Evolutionary conservation across 495 filamentous ascomycete genomes (phyloP), one percentile per base, ranked within the genome.

Genomic region (Talaromyces stipitatus): DNA sequence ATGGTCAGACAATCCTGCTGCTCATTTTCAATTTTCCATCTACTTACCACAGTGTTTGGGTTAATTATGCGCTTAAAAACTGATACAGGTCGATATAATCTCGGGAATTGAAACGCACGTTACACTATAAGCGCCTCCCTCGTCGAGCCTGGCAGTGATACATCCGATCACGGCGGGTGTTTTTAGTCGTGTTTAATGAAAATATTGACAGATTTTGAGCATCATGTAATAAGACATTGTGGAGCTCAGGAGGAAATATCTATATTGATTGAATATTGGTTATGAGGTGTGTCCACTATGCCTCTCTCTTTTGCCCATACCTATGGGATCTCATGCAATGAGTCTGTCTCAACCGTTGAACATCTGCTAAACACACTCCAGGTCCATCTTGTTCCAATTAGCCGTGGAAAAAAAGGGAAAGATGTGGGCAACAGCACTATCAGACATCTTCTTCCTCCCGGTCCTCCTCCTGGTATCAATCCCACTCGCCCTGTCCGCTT

Each of bases 401-500:
- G 14, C 2, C 10, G 12, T 20, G 0, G 10, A 23, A n/a, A 48
- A 26, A 20, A 5, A 26, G 16, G 4, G 51, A 47, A 60, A 59
- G 41, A 77, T 85, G 77, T 66, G 71, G 24, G 56, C 74, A 54
- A 65, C 74, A 58, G 78, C 66, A 43, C 71, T 77, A 24, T 64
- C 79, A 27, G 76, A 81, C 57, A 61, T 84, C 24, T 55, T 89
- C 12, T 71, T 82, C 20, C 76, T 89, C 16, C 86, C 85, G 2
- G 61, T 88, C 50, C 70, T 92, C 55, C 71, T 83, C 61, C 51
- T 88, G 56, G 69, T 88, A 62, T 85, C 86, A 11, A 70, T 91
- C 20, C 88, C 90, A 1, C 77, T 92, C 55, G 73, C 82, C 55
- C 62, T 88, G 52, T 82, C 88, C 52, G 89, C 89, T 51, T 78